Percentiles rank a stretch among this genome's conserved stretches.
Evolutionary conservation across 179 eudicot species (phyloP).

Genomic region (Beta corolliflora): DNA sequence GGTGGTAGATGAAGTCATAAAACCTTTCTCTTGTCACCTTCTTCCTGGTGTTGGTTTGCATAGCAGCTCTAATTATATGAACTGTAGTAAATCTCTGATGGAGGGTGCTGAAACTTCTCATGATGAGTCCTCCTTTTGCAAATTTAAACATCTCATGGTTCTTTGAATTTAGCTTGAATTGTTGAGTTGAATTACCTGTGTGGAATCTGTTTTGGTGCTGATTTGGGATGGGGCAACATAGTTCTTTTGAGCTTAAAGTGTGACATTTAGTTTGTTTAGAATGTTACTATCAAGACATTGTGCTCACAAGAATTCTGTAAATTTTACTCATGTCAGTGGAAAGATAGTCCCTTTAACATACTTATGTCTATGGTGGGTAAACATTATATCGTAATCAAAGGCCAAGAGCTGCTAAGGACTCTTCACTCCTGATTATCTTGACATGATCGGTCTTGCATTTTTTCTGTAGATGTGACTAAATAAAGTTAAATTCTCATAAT

Average conservation of each 20-base stretch:
- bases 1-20: too few relatives aligned
- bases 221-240: background rate
- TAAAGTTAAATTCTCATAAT: background rate
- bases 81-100: too few relatives aligned
- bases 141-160: background rate
- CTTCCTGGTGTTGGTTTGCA: too few relatives aligned
- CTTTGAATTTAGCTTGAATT: background rate
- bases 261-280: background rate
- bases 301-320: background rate
- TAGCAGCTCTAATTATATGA: too few relatives aligned
- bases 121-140: too few relatives aligned
- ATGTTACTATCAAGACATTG: background rate
- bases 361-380: background rate
- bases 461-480: background rate
- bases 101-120: too few relatives aligned
- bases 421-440: background rate
- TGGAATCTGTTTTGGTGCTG: background rate
- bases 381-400: background rate
- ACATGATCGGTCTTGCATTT: background rate
- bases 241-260: background rate
- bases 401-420: background rate
- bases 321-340: background rate
- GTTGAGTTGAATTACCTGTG: background rate
- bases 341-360: background rate
- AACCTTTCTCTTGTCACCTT: too few relatives aligned